phyloP scores from a whole-genome alignment of 2,329 filamentous ascomycete genomes.

The Aspergillus proliferans region DNA sequence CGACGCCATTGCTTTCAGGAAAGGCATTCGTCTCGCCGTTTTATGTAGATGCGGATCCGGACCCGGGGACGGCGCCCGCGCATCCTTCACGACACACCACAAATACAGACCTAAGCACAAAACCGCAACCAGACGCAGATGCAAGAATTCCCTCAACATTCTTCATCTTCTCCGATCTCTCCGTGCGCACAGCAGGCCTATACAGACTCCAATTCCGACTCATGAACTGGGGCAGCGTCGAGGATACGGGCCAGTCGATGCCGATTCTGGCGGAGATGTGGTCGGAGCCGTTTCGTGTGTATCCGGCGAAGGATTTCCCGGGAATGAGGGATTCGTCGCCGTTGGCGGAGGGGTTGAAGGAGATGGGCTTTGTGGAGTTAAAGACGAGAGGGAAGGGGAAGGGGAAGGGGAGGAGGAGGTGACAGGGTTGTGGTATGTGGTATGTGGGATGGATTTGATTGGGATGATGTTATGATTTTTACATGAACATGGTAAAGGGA shows the following conservation, averaged over 20 bases:
- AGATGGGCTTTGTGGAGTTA: conserved; percentile 36
- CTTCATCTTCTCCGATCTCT: conserved; percentile 45
- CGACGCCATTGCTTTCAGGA: conserved; percentile 30
- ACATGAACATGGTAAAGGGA: too few species aligned
- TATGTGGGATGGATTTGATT: neutral
- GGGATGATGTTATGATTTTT: neutral
- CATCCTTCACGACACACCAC: conserved; percentile 23
- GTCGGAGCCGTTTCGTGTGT: conserved; percentile 38
- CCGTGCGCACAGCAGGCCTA: conserved; percentile 39
- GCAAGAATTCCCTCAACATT: conserved; percentile 32
- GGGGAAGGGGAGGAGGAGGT: conserved; percentile 27
- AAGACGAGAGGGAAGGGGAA: conserved; percentile 34
- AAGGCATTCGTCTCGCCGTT: conserved; percentile 39
- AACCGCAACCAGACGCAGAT: conserved; percentile 8
- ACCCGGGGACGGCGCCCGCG: conserved; percentile 34
- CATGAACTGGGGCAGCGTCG: conserved; percentile 35
- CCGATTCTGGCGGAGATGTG: conserved; percentile 35
- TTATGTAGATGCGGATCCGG: conserved; percentile 37
- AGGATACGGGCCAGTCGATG: conserved; percentile 30
- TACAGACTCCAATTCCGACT: conserved; percentile 43
- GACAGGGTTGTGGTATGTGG: neutral
- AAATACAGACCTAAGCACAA: neutral
- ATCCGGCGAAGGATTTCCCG: conserved; percentile 40
- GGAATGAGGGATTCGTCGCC: conserved; percentile 37
- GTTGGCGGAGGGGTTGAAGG: conserved; percentile 34